A percentile compares a stretch with the other conserved stretches of the same genome.
phyloP scores from a whole-genome alignment of 2,329 filamentous ascomycete species.

The Apiospora aurea region DNA sequence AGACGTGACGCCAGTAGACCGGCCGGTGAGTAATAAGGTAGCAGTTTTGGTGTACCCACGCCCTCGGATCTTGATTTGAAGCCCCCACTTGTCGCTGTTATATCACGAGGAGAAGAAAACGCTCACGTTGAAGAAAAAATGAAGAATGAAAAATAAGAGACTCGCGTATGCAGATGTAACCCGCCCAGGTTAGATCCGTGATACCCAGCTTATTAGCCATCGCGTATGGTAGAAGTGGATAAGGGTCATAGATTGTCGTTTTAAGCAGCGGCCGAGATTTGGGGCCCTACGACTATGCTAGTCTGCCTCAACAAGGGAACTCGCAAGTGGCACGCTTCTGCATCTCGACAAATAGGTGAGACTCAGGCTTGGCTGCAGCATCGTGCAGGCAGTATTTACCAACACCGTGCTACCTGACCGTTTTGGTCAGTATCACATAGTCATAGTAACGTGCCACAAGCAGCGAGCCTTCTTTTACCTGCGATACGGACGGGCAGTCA shows the following conservation, averaged over 20 bases:
- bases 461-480: neutral
- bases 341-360: constrained; percentile 43
- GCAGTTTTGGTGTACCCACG: neutral
- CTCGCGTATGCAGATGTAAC: constrained; percentile 40
- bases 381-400: constrained; percentile 38
- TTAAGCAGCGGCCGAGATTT: constrained; percentile 17
- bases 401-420: constrained; percentile 39
- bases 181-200: constrained; percentile 42
- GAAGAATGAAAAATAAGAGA: constrained; percentile 31
- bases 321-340: constrained; percentile 33
- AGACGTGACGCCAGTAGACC: neutral
- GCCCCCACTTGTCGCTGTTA: constrained; percentile 2
- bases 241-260: constrained; percentile 1
- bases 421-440: constrained; percentile 34
- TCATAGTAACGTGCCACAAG: constrained; percentile 15
- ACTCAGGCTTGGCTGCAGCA: constrained; percentile 43
- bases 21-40: constrained; percentile 9
- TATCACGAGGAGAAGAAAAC: constrained; percentile 8
- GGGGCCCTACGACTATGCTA: constrained; percentile 5
- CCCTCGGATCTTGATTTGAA: neutral
- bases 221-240: neutral
- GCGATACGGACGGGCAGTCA: neutral
- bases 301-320: constrained; percentile 1
- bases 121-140: neutral
- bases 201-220: constrained; percentile 29